Base-by-base conservation (phyloP, 176 grass and related monocot species). In the Poa pratensis region DNA sequence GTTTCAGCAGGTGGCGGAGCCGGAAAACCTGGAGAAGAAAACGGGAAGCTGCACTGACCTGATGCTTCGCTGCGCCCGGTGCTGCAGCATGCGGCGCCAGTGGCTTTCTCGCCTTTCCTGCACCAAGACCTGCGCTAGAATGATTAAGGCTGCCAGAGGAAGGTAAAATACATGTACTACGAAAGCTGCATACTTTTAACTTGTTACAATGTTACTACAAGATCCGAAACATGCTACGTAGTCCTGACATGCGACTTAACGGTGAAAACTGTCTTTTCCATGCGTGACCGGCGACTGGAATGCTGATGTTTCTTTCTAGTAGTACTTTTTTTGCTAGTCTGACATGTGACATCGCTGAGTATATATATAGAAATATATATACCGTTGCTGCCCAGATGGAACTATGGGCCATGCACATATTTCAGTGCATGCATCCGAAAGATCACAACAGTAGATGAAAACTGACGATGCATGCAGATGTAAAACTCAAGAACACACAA, bases 31-130 rank as follows among this genome's bases (percentile, higher is more conserved):
- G 71, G 71, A 61, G 7, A 14, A 49, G 0, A 17, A 11, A 45
- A 45, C 7, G 12, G 48, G 17, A 45, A 62, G 30, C 22, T 52
- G 72, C 72, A 52, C 88, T 86, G 83, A 83, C 89, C 89, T 83
- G 73, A 69, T 69, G 75, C 76, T 76, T 20, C 22, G 18, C 40
- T n/a, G 50, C 79, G 9, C 49, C 68, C 61, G 82, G 14, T 49
- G 58, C 71, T 14, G 15, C 23, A 74, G 75, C 27, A 39, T 80
- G 58, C 75, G 69, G 67, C 68, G 69, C 37, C 80, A 45, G 34
- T 42, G 84, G 8, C 49, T 14, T 90, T 83, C 42, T 14, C 37
- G 11, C 80, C 84, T 73, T 86, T 75, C 74, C 84, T 87, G 74
- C 88, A 86, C 82, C 88, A 74, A 73, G 35, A 67, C 80, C 59